Evolutionary conservation across 352 stramenopile genomes (phyloP).

Genomic region (Halophytophthora polymorphica): DNA sequence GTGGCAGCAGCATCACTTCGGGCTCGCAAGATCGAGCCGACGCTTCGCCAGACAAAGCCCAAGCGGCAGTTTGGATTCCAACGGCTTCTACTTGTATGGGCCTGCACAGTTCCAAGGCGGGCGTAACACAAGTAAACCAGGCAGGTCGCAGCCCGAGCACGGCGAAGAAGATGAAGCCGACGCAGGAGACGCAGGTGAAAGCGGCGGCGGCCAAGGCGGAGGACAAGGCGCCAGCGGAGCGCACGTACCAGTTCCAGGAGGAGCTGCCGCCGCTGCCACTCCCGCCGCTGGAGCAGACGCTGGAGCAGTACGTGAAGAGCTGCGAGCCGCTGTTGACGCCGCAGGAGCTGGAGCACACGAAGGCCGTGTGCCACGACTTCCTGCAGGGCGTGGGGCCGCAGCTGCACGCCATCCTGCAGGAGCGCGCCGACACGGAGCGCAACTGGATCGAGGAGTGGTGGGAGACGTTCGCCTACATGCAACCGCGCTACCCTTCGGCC

Average conservation of each 20-base stretch:
- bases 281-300: constrained; percentile 91
- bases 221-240: constrained; percentile 22
- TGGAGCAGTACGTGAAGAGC: constrained; percentile 91
- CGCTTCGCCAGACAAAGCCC: constrained; percentile 17
- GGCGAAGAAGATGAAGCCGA: constrained; percentile 6
- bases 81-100: constrained; percentile 16
- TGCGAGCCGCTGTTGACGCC: constrained; percentile 86
- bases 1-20: too few relatives aligned
- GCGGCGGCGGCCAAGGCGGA: constrained; percentile 7
- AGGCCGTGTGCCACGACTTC: constrained; percentile 90
- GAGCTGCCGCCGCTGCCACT: constrained; percentile 92
- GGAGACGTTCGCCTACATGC: constrained; percentile 96
- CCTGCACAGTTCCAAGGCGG: constrained; percentile 20
- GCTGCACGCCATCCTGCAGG: constrained; percentile 88
- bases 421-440: constrained; percentile 76
- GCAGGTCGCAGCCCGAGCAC: not conserved
- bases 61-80: constrained; percentile 15
- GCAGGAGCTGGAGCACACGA: constrained; percentile 89
- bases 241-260: constrained; percentile 81
- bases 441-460: constrained; percentile 95
- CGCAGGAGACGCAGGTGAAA: constrained; percentile 2
- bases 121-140: too few relatives aligned
- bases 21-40: not conserved
- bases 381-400: constrained; percentile 84
- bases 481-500: constrained; percentile 92